phyloP scores from a whole-genome alignment of 2,329 filamentous ascomycete species.

The Colletotrichum godetiae region DNA sequence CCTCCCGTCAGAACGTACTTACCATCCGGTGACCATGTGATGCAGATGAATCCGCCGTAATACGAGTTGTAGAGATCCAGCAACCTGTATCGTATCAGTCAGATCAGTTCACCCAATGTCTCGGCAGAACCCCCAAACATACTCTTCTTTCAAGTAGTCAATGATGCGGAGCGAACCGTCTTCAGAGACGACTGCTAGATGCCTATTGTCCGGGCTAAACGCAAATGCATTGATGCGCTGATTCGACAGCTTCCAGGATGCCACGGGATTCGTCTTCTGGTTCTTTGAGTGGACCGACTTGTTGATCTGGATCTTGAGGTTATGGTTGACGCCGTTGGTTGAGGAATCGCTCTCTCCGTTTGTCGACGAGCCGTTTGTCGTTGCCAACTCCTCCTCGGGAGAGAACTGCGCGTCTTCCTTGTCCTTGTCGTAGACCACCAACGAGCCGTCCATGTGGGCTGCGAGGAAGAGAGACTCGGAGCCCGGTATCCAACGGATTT shows the following conservation, averaged over 20 bases:
- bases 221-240: conserved; percentile 91
- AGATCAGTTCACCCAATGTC: neutral
- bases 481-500: conserved; percentile 93
- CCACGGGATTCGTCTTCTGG: conserved; percentile 92
- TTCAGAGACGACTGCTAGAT: conserved; percentile 90
- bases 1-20: conserved; percentile 96
- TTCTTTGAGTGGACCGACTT: conserved; percentile 96
- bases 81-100: conserved; percentile 64
- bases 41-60: conserved; percentile 91
- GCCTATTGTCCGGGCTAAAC: conserved; percentile 89
- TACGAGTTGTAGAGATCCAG: conserved; percentile 89
- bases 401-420: conserved; percentile 88
- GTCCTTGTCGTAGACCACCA: conserved; percentile 97
- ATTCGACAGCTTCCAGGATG: conserved; percentile 92
- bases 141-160: conserved; percentile 92
- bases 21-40: conserved; percentile 97
- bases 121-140: conserved; percentile 45
- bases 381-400: conserved; percentile 68
- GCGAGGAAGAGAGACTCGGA: conserved; percentile 95
- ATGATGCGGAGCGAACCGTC: conserved; percentile 91
- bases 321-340: conserved; percentile 46
- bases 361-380: conserved; percentile 48
- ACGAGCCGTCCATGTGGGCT: conserved; percentile 88
- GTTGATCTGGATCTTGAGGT: conserved; percentile 74
- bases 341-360: conserved; percentile 48